phyloP scores from a whole-genome alignment of 2,329 filamentous ascomycete species.

The Lachnum nothofagi region DNA sequence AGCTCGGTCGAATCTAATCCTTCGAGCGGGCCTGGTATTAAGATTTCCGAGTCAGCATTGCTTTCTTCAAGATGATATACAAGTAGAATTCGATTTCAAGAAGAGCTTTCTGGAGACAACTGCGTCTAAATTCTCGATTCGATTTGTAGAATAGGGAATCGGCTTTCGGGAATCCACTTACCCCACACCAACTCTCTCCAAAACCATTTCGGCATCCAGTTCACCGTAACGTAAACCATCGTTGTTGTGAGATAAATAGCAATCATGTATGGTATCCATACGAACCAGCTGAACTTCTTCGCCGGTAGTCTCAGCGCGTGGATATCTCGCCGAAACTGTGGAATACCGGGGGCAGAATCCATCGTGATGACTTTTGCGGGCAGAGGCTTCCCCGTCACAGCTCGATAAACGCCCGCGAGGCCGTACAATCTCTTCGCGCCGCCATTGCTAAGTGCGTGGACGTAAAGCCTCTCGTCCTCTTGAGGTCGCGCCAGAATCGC shows the following conservation, averaged over 20 bases:
- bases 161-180: too few relatives aligned
- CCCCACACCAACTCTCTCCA: conserved; percentile 26
- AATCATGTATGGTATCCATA: conserved; percentile 16
- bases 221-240: conserved; percentile 19
- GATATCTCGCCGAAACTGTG: conserved; percentile 25
- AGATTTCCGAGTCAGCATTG: too few relatives aligned
- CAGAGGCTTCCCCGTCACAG: conserved; percentile 14
- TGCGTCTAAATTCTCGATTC: too few relatives aligned
- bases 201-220: conserved; percentile 24
- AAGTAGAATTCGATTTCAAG: too few relatives aligned
- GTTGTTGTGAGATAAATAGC: conserved; percentile 6
- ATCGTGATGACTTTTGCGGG: conserved; percentile 15
- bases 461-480: conserved; percentile 37
- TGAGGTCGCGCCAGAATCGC: conserved; percentile 15
- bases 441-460: conserved; percentile 55
- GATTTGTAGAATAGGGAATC: too few relatives aligned
- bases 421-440: conserved; percentile 39
- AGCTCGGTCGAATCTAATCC: conserved; percentile 18
- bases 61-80: too few relatives aligned
- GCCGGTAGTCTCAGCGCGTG: conserved; percentile 18
- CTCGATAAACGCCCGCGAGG: conserved; percentile 15
- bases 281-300: conserved; percentile 11
- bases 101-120: too few relatives aligned
- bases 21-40: conserved; percentile 12
- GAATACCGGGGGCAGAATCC: conserved; percentile 26